Conservation (phyloP, 2,329 filamentous ascomycete genomes). For the Fusarium musae region DNA sequence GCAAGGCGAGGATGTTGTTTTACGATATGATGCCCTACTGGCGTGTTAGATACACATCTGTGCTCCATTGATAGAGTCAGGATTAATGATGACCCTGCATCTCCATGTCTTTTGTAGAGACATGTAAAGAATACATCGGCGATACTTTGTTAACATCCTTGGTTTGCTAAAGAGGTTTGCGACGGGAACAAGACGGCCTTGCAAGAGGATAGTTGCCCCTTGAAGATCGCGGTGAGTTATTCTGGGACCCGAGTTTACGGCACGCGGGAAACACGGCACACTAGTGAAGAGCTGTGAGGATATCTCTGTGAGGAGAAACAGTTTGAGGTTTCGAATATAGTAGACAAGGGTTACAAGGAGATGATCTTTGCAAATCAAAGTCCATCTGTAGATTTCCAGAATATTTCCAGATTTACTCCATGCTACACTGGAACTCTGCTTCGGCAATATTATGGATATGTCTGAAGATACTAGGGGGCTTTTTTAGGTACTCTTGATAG, state of each 20-base stretch:
- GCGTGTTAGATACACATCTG: slow-evolving; percentile 27
- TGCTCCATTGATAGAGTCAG: slow-evolving; percentile 11
- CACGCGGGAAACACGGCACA: neutral
- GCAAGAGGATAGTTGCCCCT: neutral
- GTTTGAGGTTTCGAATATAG: neutral
- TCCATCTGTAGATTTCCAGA: neutral
- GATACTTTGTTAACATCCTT: slow-evolving; percentile 7
- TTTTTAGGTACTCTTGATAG: neutral
- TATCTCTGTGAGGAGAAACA: neutral
- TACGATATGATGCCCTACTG: slow-evolving; percentile 6
- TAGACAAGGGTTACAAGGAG: neutral
- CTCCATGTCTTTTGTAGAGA: neutral
- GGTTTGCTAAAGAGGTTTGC: neutral
- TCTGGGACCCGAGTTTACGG: neutral
- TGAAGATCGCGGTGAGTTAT: neutral
- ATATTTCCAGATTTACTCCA: neutral
- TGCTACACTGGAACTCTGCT: neutral
- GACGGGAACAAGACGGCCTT: slow-evolving; percentile 25
- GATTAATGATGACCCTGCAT: slow-evolving; percentile 12
- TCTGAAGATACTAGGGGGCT: neutral
- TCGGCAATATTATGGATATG: slow-evolving; percentile 11
- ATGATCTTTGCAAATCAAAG: neutral
- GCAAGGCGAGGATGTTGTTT: slow-evolving; percentile 2
- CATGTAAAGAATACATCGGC: slow-evolving; percentile 18
- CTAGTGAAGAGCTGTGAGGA: neutral